Evolutionary conservation across 75 land plant species (phyloP).

Genomic region (Chamaecyparis obtusa): DNA sequence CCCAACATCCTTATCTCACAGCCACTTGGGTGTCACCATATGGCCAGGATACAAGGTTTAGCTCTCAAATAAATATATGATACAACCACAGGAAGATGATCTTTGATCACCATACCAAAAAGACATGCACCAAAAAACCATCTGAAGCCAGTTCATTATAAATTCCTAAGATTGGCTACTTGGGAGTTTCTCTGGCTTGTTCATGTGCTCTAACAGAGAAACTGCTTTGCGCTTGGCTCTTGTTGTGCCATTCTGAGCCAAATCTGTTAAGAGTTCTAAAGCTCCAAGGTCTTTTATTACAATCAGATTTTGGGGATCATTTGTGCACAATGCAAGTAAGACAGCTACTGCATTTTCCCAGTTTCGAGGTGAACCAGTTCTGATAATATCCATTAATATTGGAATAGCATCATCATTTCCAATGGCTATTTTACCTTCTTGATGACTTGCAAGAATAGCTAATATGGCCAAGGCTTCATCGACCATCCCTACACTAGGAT

Average conservation of each 20-base stretch:
- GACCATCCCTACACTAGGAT: constrained; percentile 65
- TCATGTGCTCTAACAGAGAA: constrained; percentile 59
- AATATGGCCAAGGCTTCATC: constrained; percentile 82
- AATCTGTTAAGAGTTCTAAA: constrained; percentile 53
- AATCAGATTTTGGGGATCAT: constrained; percentile 52
- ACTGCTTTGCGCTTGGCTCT: constrained; percentile 80
- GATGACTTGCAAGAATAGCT: constrained; percentile 62
- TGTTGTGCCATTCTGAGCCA: constrained; percentile 72
- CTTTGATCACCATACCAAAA: no score
- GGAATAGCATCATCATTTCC: constrained; percentile 57
- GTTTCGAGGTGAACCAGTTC: constrained; percentile 61
- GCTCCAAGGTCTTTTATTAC: constrained; percentile 53
- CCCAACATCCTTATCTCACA: constrained; percentile 5
- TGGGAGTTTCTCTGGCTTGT: constrained; percentile 35
- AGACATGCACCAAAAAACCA: no score
- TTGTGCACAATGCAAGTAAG: constrained; percentile 61
- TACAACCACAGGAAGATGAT: no score
- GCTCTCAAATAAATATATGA: not conserved
- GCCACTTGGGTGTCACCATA: not conserved
- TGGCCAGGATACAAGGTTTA: constrained; percentile 1
- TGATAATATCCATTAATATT: constrained; percentile 55
- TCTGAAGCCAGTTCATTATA: no score
- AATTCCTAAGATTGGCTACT: no score
- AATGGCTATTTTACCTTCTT: constrained; percentile 61
- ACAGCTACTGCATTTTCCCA: constrained; percentile 84